phyloP scores from a whole-genome alignment of 2,329 filamentous ascomycete species.

The Sporothrix euskadiensis region DNA sequence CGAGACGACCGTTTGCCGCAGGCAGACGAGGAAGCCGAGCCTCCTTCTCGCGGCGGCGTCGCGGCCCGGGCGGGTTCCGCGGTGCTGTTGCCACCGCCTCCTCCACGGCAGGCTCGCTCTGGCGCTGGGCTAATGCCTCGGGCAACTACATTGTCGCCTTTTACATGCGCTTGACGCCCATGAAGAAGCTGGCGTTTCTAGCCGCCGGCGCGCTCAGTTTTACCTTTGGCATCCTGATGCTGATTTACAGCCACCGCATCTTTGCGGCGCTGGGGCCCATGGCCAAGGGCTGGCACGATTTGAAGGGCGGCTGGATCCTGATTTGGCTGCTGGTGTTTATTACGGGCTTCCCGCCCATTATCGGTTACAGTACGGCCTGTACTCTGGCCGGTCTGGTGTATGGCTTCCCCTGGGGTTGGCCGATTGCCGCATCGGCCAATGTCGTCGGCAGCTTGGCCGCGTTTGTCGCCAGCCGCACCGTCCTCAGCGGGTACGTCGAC shows the following conservation, averaged over 20 bases:
- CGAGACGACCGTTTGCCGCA: background rate
- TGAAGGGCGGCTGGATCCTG: slow-evolving; percentile 71
- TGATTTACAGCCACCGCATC: slow-evolving; percentile 77
- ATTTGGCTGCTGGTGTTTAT: slow-evolving; percentile 73
- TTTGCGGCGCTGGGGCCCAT: slow-evolving; percentile 73
- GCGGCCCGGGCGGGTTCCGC: background rate
- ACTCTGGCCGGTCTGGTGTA: slow-evolving; percentile 58
- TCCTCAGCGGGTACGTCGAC: slow-evolving; percentile 77
- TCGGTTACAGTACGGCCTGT: slow-evolving; percentile 78
- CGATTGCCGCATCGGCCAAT: slow-evolving; percentile 76
- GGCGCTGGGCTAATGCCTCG: slow-evolving; percentile 11
- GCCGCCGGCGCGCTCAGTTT: slow-evolving; percentile 52
- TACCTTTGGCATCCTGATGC: slow-evolving; percentile 64
- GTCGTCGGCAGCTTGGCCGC: slow-evolving; percentile 74
- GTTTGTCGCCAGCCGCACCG: slow-evolving; percentile 76
- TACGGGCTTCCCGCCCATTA: slow-evolving; percentile 81
- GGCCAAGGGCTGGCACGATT: slow-evolving; percentile 73
- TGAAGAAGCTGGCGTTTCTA: slow-evolving; percentile 63
- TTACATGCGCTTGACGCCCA: slow-evolving; percentile 57
- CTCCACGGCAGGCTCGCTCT: background rate
- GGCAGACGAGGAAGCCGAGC: background rate
- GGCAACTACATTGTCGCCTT: slow-evolving; percentile 18
- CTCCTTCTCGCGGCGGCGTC: background rate
- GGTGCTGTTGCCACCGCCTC: background rate
- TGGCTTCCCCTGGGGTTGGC: slow-evolving; percentile 68